Percentiles rank a stretch among this genome's conserved stretches.
Evolutionary conservation across 2,329 filamentous ascomycete species (phyloP).

Genomic region (Diaporthe citrichinensis): DNA sequence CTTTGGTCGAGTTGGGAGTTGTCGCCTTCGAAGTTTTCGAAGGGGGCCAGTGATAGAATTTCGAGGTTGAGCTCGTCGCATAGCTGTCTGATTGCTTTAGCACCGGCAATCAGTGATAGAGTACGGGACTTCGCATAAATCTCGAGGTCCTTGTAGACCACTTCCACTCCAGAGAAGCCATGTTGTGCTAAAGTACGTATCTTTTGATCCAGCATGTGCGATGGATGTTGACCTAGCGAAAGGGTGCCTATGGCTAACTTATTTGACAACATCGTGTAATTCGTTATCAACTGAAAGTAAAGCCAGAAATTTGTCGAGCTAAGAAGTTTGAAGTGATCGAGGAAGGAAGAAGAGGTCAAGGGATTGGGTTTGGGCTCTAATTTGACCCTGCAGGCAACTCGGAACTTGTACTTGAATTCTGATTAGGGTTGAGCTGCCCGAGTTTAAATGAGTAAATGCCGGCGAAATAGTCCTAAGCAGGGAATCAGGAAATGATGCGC

Average conservation of each 20-base stretch:
- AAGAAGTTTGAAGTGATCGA: not conserved
- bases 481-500: not conserved
- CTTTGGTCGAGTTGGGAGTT: not conserved
- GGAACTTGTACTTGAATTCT: not conserved
- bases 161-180: conserved; percentile 2
- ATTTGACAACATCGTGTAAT: not conserved
- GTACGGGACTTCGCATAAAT: not conserved
- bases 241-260: not conserved
- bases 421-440: not conserved
- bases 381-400: not conserved
- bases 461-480: not conserved
- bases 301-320: not conserved
- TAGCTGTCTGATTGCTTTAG: not conserved
- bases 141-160: not conserved
- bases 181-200: not conserved
- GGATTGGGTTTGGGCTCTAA: not conserved
- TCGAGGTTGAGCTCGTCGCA: not conserved
- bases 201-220: not conserved
- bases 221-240: not conserved
- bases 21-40: conserved; percentile 4
- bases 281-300: not conserved
- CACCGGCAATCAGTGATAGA: not conserved
- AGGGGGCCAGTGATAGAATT: not conserved
- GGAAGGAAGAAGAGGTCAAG: not conserved
- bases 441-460: not conserved